Evolutionary conservation across 805 yeast species (phyloP), one percentile per base, ranked within the genome.

Genomic region (Cyberlindnera samutprakarnensis): DNA sequence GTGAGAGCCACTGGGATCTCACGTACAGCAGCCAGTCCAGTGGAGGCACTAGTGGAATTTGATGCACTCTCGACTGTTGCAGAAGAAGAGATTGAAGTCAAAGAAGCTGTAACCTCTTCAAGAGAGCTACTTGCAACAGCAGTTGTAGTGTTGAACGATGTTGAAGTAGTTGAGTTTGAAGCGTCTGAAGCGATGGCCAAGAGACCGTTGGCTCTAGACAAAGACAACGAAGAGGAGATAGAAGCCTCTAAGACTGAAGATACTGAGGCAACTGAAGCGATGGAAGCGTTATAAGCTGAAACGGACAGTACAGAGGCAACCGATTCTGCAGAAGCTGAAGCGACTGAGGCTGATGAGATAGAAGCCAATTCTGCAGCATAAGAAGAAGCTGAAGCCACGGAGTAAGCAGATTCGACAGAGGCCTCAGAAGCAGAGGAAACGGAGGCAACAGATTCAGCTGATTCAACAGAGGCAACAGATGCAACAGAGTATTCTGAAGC

Each of bases 171-270:
- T 21, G 57, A 47, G 49, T 53, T 54, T 27, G 51, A 42, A 34
- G 54, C 51, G 38, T 55, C 60, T 13, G 66, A 58, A 28, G 72
- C 66, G 32, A 64, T 54, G 17, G 70, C 68, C 18, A 59, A 40
- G 29, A 62, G 46, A 33, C 65, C 68, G 36, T 52, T 48, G 30
- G 65, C 62, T 40, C 51, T 53, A n/a, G 53, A 43, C 32, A 61
- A 40, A 8, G 57, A 40, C 1, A 49, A 43, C 14, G 38, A 22
- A 8, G 44, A 44, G 17, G 33, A 15, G 11, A n/a, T 23, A 13
- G 37, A 34, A 18, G 33, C 33, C 49, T 42, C 38, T 30, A 44
- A 50, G 33, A 52, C 53, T 24, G 44, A 34, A 13, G 46, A 34
- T 18, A 42, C 24, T 17, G 30, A 19, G 24, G 30, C 23, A 30